Base-by-base conservation (phyloP, 2,329 filamentous ascomycete genomes). In the Phaeosphaeriaceae sp. region DNA sequence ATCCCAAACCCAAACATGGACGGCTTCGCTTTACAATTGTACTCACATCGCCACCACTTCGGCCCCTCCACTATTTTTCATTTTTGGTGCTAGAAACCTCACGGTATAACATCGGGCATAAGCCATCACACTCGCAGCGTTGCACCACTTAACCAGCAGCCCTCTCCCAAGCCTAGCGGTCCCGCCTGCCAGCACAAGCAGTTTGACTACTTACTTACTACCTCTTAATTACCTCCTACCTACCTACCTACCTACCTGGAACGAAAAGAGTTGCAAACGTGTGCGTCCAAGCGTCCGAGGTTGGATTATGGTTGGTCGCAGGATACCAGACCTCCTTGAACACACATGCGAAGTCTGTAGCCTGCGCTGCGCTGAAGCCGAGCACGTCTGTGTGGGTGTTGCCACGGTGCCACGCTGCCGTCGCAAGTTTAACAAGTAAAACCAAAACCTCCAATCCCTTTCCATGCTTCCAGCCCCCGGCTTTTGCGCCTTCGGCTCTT, bases 391-490 rank as follows among this genome's bases (percentile, higher is more conserved):
- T 45, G 42, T n/a, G n/a, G n/a, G n/a, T n/a, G n/a, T n/a, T n/a
- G n/a, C n/a, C n/a, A n/a, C 48, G 43, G 32, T 45, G 44, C 35
- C 35, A 33, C 57, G 53, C 62, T 58, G 59, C 52, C 54, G 63
- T 65, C 56, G 61, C 61, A 66, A 41, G 37, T 64, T 56, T 49
- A 60, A 54, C 37, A 15, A 46, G 17, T 34, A 26, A 42, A 42
- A 21, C 18, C 16, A 17, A 16, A 47, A 20, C 28, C 17, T 16
- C 39, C 29, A 20, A 26, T 20, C 16, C 9, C 4, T 30, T 35
- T 43, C 8, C 17, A 21, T 38, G 4, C 18, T 21, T 12, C 16
- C 11, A 4, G 11, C n/a, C 29, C 12, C 23, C 23, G 23, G 6
- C 23, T 26, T 28, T 8, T 30, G 39, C 40, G 49, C 43, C 49